phyloP scores from a whole-genome alignment of 495 filamentous ascomycete genomes.

The Podospora appendiculata region DNA sequence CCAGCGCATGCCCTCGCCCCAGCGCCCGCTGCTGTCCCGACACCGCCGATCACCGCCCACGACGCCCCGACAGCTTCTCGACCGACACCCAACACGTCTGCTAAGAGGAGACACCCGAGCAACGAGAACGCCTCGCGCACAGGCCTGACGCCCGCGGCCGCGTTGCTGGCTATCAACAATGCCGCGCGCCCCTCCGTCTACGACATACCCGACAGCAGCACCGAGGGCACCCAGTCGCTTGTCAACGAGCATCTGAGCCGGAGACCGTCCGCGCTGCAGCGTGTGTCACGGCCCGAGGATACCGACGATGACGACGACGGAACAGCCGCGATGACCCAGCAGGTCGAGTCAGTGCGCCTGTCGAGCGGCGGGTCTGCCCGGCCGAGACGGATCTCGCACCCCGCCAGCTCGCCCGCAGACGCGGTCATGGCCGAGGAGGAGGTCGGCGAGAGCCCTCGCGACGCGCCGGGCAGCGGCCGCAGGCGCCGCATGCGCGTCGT shows the following conservation, averaged over 20 bases:
- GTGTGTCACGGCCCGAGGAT: not conserved
- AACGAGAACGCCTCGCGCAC: constrained; percentile 1
- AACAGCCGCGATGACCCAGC: not conserved
- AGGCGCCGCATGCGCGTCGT: constrained; percentile 21
- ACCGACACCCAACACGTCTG: constrained; percentile 33
- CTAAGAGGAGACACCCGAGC: constrained; percentile 26
- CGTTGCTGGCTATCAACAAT: constrained; percentile 1
- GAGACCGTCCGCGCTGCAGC: not conserved
- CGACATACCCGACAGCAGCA: not conserved
- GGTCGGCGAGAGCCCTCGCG: constrained; percentile 39
- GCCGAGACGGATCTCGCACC: not conserved
- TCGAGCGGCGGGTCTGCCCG: not conserved
- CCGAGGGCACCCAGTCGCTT: not conserved
- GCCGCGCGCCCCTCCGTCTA: not conserved
- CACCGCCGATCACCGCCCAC: not conserved
- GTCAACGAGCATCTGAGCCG: not conserved
- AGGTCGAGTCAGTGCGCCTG: not conserved
- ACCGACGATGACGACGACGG: not conserved
- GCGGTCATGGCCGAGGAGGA: constrained; percentile 13
- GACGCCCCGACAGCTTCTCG: constrained; percentile 2
- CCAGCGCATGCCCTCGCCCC: constrained; percentile 10
- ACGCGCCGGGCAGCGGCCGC: constrained; percentile 38
- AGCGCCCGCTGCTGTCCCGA: not conserved
- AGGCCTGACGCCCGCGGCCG: not conserved
- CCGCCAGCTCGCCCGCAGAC: not conserved